Percentiles rank a stretch among this genome's conserved stretches.
These are phyloP conservation scores for Senecio squalidus DNA, from an alignment of 140 eudicot species.

Conservation along the genomic window DNA sequence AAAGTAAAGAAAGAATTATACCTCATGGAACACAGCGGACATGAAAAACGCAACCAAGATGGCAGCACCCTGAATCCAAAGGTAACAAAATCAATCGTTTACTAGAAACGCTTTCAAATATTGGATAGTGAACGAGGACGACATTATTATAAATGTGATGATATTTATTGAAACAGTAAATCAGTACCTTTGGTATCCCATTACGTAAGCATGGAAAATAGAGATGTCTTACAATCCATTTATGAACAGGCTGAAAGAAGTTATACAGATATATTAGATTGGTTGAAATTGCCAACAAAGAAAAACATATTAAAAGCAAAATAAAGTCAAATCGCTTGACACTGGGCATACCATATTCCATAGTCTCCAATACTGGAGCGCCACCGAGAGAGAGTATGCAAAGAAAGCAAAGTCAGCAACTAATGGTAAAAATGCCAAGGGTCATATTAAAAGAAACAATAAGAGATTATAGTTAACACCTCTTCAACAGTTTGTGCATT, in stretches of 20 bases:
- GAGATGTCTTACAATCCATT: constrained; percentile 93
- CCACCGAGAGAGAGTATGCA: constrained; percentile 15
- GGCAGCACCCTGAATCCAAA: constrained; percentile 64
- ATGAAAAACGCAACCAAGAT: constrained; percentile 71
- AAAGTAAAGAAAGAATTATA: constrained; percentile 12
- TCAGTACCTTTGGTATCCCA: constrained; percentile 82
- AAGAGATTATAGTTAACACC: constrained; percentile 32
- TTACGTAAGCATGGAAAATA: constrained; percentile 85
- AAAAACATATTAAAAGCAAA: not conserved
- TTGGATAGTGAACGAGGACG: not conserved
- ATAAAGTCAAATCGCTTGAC: not conserved
- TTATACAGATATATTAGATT: constrained; percentile 8
- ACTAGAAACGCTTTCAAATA: not conserved
- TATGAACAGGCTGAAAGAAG: constrained; percentile 86
- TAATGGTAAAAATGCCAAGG: constrained; percentile 14
- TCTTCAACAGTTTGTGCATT: constrained; percentile 91
- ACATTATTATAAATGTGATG: too few relatives aligned
- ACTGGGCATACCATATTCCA: constrained; percentile 85
- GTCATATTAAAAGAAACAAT: not conserved
- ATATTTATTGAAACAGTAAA: not conserved
- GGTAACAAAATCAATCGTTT: constrained; percentile 2
- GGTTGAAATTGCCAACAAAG: not conserved
- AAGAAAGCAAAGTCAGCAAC: constrained; percentile 22
- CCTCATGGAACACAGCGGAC: constrained; percentile 98
- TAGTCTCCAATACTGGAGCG: constrained; percentile 90